Conservation (phyloP, 768 basidiomycete species). For the Psilocybe cyanescens region DNA sequence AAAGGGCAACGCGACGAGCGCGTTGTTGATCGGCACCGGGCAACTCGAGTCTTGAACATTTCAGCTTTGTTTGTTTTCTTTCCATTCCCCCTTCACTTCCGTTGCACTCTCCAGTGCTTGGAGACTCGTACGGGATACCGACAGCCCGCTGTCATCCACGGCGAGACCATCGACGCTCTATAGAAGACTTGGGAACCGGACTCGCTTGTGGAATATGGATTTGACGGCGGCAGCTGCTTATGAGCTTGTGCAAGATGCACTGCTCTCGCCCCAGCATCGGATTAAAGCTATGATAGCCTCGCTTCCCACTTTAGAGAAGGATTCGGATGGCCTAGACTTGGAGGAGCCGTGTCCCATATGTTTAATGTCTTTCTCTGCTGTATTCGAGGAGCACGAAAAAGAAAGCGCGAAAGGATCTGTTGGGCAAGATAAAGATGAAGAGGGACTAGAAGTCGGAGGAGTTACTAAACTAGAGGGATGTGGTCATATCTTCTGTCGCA, state of each 20-base stretch:
- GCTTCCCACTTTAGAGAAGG: slow-evolving; percentile 45
- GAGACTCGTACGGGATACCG: not conserved
- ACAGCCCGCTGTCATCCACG: not conserved
- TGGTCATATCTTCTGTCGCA: slow-evolving; percentile 70
- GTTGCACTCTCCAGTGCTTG: not conserved
- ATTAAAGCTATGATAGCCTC: slow-evolving; percentile 43
- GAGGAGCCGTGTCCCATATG: slow-evolving; percentile 70
- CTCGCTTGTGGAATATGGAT: not conserved
- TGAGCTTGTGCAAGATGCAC: slow-evolving; percentile 26
- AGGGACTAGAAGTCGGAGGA: slow-evolving; percentile 31
- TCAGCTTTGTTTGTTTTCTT: not conserved
- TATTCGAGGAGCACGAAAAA: slow-evolving; percentile 39
- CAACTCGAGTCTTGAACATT: not conserved
- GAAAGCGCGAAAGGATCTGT: slow-evolving; percentile 2
- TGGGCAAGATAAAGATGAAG: slow-evolving; percentile 9
- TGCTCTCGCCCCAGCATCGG: slow-evolving; percentile 26
- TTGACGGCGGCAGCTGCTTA: slow-evolving; percentile 22
- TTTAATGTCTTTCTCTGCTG: slow-evolving; percentile 49
- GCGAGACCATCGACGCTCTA: not conserved
- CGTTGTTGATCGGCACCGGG: slow-evolving; percentile 1
- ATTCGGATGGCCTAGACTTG: slow-evolving; percentile 35
- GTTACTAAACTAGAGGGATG: slow-evolving; percentile 63
- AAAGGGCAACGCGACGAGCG: slow-evolving; percentile 9
- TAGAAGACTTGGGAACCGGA: not conserved
- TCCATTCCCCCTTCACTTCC: not conserved